Evolutionary conservation across 2,329 filamentous ascomycete species (phyloP), one percentile per base, ranked within the genome.

Genomic region (Ustulina deusta): DNA sequence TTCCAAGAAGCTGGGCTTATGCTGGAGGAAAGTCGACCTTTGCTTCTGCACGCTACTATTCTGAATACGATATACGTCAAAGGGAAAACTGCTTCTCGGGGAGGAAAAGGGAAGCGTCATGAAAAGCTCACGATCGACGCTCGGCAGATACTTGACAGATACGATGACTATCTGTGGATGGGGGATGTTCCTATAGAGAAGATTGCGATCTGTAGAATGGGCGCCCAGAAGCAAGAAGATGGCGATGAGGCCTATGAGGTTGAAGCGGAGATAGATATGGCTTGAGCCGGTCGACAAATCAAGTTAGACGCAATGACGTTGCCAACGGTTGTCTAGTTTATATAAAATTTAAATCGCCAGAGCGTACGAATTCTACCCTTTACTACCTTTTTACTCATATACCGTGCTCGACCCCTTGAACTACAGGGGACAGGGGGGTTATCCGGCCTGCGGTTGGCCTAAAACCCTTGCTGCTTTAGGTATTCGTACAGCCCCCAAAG

Each of bases 191-290:
- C 83, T 17, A 77, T 97, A n/a, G 88, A 93, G 64, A 87, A 83
- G 66, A 80, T 97, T 46, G 89, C 90, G 56, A 90, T 97, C 42
- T 97, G 93, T 77, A 89, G 88, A 76, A 97, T 97, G 94, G 93
- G 94, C 0, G 93, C 93, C 10, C 91, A 90, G 83, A 89, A 87
- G 73, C 81, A 88, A 32, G 81, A 86, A 7, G 81, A 85, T 1
- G 86, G 84, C 10, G 85, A 87, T 61, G 83, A 82, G 70, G 84
- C 78, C 13, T 89, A 89, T 67, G 84, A 86, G 69, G 84, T 86
- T 9, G 86, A 81, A 71, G 85, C 81, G 4, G 84, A 86, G 74
- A 79, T 86, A 40, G 75, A 76, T 58, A 20, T 77, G 20, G 42
- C 38, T 40, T 73, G 20, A 70, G 29, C 22, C 42, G 32, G 15